Evolutionary conservation across 108 stramenopile genomes (phyloP).

Genomic region (Skeletonema potamos): DNA sequence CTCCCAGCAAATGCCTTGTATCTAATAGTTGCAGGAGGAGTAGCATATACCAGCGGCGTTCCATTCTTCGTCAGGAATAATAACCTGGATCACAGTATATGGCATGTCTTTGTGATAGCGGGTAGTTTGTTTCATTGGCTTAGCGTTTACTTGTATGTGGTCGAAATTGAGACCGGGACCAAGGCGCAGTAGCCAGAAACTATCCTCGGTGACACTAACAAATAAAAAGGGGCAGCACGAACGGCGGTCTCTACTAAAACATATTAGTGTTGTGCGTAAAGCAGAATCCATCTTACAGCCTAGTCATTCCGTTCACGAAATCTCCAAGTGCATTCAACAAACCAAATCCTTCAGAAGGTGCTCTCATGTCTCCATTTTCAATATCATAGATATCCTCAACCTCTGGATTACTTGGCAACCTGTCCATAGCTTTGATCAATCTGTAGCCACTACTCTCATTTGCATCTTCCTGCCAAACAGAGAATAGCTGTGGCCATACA

Average conservation of each 20-base stretch:
- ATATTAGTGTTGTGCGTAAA: background rate
- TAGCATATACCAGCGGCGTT: conserved; percentile 81
- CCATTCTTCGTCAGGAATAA: conserved; percentile 87
- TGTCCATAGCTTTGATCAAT: conserved; percentile 64
- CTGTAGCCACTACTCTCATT: conserved; percentile 78
- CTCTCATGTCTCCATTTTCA: conserved; percentile 53
- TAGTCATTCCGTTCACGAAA: conserved; percentile 67
- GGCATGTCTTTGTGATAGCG: conserved; percentile 82
- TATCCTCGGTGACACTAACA: background rate
- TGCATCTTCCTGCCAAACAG: conserved; percentile 93
- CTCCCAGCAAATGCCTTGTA: conserved; percentile 47
- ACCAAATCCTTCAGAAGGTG: conserved; percentile 49
- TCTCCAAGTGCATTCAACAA: conserved; percentile 67
- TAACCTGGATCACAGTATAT: conserved; percentile 83
- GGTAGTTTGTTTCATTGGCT: conserved; percentile 82
- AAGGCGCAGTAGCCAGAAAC: background rate
- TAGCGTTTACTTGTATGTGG: conserved; percentile 67
- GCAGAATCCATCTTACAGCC: conserved; percentile 49
- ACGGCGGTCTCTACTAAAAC: background rate
- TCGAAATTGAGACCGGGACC: conserved; percentile 4
- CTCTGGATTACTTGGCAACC: conserved; percentile 79
- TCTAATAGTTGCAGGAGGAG: conserved; percentile 74
- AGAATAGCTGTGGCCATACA: conserved; percentile 62
- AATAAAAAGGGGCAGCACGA: background rate
- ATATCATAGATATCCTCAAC: conserved; percentile 88